Base-by-base conservation (phyloP, 2,329 filamentous ascomycete species). In the Elsinoe arachidis region DNA sequence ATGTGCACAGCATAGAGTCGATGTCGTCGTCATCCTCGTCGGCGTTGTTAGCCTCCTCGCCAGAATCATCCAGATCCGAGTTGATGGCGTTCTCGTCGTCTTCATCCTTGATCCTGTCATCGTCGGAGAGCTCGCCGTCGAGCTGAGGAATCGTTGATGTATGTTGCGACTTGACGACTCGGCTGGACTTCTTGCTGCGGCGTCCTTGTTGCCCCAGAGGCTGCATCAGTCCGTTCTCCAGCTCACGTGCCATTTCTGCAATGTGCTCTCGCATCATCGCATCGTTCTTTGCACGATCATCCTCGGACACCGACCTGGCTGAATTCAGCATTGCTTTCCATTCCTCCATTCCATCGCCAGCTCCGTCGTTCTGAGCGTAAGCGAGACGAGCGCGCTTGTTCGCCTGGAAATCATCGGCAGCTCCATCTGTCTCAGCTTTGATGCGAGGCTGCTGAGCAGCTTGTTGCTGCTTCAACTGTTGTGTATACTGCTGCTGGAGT, bases 21-120 rank as follows among this genome's bases (percentile, higher is more conserved):
- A 95, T 91, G 60, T 95, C 90, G 12, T 90, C 88, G 53, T 93
- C 91, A 34, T 93, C 89, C 21, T 92, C 88, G 21, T 93, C 90
- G 30, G 88, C 85, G 15, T 71, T 68, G 53, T 52, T 63, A 62
- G 63, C 54, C 61, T 55, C 74, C 10, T 89, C 85, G 60, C 97
- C 93, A 61, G 97, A 91, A 68, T 99, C 93, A 69, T 99, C 93
- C 2, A 99, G 83, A 66, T 99, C 93, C 0, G 93, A 97, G 72
- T 99, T 99, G 75, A 99, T 99, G 1, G 92, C 93, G 70, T 99
- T 91, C 63, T 96, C 92, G 62, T 96, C 91, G 11, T 70, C 66
- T 54, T 71, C 67, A 54, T 83, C 82, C 21, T 79, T 74, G 58
- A 68, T 69, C 46, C 76, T 72, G 41, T 77, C 73, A 12, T 74